These are phyloP conservation scores for Secale cereale DNA, from an alignment of 176 grass and related monocot genomes.

Conservation along the genomic window DNA sequence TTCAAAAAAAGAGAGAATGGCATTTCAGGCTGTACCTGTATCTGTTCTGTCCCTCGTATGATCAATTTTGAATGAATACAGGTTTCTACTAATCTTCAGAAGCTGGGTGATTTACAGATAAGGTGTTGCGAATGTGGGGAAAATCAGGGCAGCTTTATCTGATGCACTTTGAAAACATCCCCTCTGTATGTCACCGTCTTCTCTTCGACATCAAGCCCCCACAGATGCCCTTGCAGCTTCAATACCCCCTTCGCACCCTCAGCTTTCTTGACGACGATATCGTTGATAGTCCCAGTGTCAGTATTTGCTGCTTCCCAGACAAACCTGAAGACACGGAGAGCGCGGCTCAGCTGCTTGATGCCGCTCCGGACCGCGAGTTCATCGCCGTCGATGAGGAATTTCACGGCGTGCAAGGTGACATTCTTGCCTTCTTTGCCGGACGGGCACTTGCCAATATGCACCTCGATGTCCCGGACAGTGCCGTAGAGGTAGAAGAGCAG, in stretches of 20 bases:
- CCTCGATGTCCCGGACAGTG: conserved; percentile 54
- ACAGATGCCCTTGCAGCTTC: conserved; percentile 77
- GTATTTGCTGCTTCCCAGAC: conserved; percentile 63
- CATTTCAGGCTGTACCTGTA: conserved; percentile 33
- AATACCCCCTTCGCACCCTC: conserved; percentile 16
- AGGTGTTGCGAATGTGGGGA: not conserved
- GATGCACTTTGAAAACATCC: conserved; percentile 56
- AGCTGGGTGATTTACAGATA: not conserved
- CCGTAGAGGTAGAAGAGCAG: conserved; percentile 85
- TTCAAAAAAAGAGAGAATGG: conserved; percentile 13
- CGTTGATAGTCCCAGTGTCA: not conserved
- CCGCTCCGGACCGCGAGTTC: conserved; percentile 39
- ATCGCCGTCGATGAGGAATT: conserved; percentile 34
- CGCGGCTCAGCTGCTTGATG: conserved; percentile 56
- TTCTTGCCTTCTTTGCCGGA: conserved; percentile 30
- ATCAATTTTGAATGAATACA: not conserved
- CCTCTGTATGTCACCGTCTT: conserved; percentile 62
- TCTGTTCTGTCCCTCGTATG: not conserved
- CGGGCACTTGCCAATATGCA: conserved; percentile 39
- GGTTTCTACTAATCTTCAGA: not conserved
- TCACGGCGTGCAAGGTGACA: conserved; percentile 34
- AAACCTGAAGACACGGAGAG: conserved; percentile 57
- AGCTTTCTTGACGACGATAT: conserved; percentile 7
- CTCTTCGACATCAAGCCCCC: conserved; percentile 58
- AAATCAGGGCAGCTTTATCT: conserved; percentile 41